Evolutionary conservation across 2,329 filamentous ascomycete genomes (phyloP).

Genomic region (Ophiocordyceps robertsii): DNA sequence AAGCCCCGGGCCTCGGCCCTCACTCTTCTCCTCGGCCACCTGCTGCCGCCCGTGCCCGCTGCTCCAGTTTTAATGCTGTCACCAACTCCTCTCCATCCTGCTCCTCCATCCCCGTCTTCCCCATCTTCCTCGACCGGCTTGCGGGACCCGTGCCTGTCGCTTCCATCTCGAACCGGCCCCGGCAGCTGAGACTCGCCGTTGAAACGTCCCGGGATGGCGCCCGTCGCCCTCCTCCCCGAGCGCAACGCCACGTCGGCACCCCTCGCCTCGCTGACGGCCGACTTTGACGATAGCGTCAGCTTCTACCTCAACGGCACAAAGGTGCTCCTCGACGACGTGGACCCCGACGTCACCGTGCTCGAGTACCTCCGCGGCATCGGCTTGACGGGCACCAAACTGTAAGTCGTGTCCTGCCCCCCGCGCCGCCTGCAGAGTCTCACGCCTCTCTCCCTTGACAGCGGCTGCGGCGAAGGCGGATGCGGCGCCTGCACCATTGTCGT

Average conservation of each 20-base stretch:
- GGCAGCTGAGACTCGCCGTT: background rate
- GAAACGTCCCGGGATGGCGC: slow-evolving; percentile 32
- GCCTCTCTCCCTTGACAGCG: slow-evolving; percentile 27
- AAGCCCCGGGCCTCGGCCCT: background rate
- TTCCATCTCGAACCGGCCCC: background rate
- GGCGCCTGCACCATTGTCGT: slow-evolving; percentile 94
- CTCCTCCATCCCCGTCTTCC: too few species aligned
- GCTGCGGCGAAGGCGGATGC: slow-evolving; percentile 92
- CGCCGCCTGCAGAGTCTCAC: background rate
- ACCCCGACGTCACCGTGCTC: slow-evolving; percentile 82
- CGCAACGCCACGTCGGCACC: slow-evolving; percentile 19
- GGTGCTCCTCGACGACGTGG: slow-evolving; percentile 71
- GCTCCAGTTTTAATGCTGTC: background rate
- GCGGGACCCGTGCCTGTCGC: background rate
- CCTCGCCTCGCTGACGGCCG: slow-evolving; percentile 44
- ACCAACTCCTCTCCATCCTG: too few species aligned
- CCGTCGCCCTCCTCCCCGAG: slow-evolving; percentile 38
- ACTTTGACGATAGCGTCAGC: slow-evolving; percentile 74
- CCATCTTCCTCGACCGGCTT: too few species aligned
- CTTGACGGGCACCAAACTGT: slow-evolving; percentile 86
- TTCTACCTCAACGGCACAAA: slow-evolving; percentile 95
- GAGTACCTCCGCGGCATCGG: slow-evolving; percentile 91
- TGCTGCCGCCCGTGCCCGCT: background rate
- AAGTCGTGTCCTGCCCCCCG: slow-evolving; percentile 10
- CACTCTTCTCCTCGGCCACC: background rate